These are phyloP conservation scores for Talaromyces adpressus DNA, from an alignment of 495 filamentous ascomycete genomes.

Conservation along the genomic window DNA sequence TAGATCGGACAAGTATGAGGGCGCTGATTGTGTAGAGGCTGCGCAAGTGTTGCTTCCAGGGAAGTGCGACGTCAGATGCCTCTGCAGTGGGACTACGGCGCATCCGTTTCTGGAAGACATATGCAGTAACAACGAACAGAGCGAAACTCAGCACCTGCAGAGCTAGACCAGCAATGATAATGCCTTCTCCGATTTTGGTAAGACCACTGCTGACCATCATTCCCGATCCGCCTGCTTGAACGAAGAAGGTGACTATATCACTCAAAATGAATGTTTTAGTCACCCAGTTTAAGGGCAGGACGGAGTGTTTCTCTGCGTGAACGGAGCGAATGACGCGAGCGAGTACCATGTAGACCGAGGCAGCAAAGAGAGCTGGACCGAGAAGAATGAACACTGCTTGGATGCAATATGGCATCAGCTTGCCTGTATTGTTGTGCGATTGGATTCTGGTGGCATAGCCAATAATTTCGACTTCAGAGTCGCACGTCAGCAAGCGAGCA, in stretches of 20 bases:
- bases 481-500: too few species aligned
- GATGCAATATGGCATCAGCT: conserved; percentile 22
- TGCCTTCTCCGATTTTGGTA: conserved; percentile 27
- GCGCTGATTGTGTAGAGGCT: conserved; percentile 44
- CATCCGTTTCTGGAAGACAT: conserved; percentile 32
- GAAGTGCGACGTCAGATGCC: conserved; percentile 2
- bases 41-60: conserved; percentile 45
- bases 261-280: conserved; percentile 31
- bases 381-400: conserved; percentile 29
- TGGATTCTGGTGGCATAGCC: conserved; percentile 50
- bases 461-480: conserved; percentile 53
- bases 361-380: conserved; percentile 32
- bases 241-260: conserved; percentile 26
- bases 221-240: conserved; percentile 23
- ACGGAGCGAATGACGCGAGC: conserved; percentile 39
- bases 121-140: conserved; percentile 30
- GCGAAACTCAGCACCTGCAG: conserved; percentile 36
- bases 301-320: conserved; percentile 30
- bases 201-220: too few species aligned
- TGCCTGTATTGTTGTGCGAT: conserved; percentile 18
- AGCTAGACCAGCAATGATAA: conserved; percentile 36
- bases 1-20: conserved; percentile 53
- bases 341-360: conserved; percentile 53
- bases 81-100: conserved; percentile 8
- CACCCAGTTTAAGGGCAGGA: conserved; percentile 20